Evolutionary conservation across 2,329 filamentous ascomycete species (phyloP), one percentile per base, ranked within the genome.

Genomic region (Diaporthe aspalathi): DNA sequence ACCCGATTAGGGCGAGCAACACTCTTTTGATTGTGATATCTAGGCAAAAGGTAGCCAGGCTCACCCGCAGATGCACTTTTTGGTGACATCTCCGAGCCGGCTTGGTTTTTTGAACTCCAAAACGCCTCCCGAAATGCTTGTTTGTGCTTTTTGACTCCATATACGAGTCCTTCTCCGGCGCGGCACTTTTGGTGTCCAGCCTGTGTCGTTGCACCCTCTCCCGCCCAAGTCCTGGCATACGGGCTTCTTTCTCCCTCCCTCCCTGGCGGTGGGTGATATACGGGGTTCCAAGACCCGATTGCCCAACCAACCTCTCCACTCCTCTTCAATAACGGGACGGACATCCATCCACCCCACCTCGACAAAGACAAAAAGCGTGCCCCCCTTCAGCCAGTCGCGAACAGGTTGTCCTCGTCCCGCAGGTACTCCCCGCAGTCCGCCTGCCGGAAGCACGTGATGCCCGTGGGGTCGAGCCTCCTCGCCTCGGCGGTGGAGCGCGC

Each of bases 381-480:
- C 7, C 35, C 35, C 5, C 9, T 17, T 79, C 79, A 88, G 70
- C 86, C 84, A 38, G 86, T 84, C 32, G 88, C 86, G 78, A 92
- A 92, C 68, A 92, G 79, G 70, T 88, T 90, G 79, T 91, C 89
- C 80, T 92, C 90, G 77, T 98, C 95, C 79, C 96, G 90, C 78
- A 99, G 85, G 79, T 97, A 99, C 84, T 98, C 95, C 77, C 96
- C 96, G 76, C 93, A 92, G 84, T 99, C 96, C 0, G 94, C 93
- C 84, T 99, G 96, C 75, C 95, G 88, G 83, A 98, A 98, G 69
- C 92, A 92, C 12, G 94, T 92, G 73, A 98, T 92, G 14, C 92
- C 94, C 0, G 96, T 99, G 0, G 96, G 96, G 74, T 98, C 96
- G 76, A 98, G 81, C 75, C 94, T 88, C 78, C 94, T 88, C 32